Conservation (phyloP, 371 early-diverging fungal genomes). For the Lichtheimia ornata region DNA sequence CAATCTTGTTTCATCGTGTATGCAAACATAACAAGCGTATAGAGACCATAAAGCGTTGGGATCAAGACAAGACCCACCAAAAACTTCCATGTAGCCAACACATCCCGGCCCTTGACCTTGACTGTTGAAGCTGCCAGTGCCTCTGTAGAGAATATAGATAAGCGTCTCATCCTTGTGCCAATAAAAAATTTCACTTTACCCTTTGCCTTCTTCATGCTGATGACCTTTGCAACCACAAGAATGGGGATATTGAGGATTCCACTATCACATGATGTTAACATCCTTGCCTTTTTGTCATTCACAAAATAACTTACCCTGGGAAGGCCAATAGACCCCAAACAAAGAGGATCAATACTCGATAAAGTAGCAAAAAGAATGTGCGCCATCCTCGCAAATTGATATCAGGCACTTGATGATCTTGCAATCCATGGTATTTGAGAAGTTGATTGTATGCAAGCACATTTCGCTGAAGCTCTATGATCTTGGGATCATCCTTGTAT, state of each 20-base stretch:
- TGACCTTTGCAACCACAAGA: slow-evolving; percentile 67
- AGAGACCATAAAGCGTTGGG: slow-evolving; percentile 77
- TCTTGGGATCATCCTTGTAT: slow-evolving; percentile 80
- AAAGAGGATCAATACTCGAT: slow-evolving; percentile 66
- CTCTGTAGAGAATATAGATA: slow-evolving; percentile 42
- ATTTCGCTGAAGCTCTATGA: slow-evolving; percentile 69
- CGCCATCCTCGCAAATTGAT: slow-evolving; percentile 68
- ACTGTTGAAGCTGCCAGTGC: slow-evolving; percentile 89
- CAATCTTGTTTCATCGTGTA: slow-evolving; percentile 40
- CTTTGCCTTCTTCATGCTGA: slow-evolving; percentile 79
- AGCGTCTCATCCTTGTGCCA: not conserved
- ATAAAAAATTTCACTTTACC: slow-evolving; percentile 29
- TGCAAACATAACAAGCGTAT: slow-evolving; percentile 61
- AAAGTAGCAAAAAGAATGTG: slow-evolving; percentile 72
- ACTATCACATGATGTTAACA: slow-evolving; percentile 27
- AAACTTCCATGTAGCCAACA: slow-evolving; percentile 96
- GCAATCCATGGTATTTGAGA: slow-evolving; percentile 88
- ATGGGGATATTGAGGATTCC: slow-evolving; percentile 81
- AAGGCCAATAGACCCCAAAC: slow-evolving; percentile 76
- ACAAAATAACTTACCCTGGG: slow-evolving; percentile 71
- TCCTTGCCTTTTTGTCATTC: not conserved
- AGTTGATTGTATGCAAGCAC: slow-evolving; percentile 87
- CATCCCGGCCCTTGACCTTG: slow-evolving; percentile 92
- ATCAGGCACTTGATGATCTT: slow-evolving; percentile 94
- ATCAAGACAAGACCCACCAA: slow-evolving; percentile 80